Percentiles rank a stretch among this genome's conserved stretches.
These are phyloP conservation scores for Chlorella sorokiniana DNA, from an alignment of 139 green algal genomes.

Conservation along the genomic window DNA sequence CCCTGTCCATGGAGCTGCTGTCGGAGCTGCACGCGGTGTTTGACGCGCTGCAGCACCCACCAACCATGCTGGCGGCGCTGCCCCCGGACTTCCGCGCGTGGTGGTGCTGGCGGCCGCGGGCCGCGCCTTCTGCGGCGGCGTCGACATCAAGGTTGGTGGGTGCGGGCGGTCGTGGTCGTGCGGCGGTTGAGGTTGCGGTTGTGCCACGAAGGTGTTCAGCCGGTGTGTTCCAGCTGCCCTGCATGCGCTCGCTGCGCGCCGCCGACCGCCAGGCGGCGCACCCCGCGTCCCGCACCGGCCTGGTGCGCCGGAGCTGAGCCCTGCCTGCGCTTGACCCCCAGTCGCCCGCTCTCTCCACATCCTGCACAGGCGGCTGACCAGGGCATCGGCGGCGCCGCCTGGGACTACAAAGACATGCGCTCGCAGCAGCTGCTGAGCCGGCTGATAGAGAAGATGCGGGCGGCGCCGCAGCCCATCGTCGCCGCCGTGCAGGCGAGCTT, in stretches of 20 bases:
- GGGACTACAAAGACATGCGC: slow-evolving; percentile 44
- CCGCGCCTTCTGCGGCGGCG: slow-evolving; percentile 35
- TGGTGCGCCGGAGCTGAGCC: no score
- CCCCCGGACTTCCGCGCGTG: slow-evolving; percentile 24
- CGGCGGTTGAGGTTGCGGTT: not conserved
- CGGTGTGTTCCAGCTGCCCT: no score
- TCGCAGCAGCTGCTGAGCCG: slow-evolving; percentile 44
- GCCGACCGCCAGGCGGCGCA: no score
- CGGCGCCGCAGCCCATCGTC: slow-evolving; percentile 32
- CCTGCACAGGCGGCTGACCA: slow-evolving; percentile 2
- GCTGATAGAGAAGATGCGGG: slow-evolving; percentile 41
- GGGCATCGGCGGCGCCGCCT: slow-evolving; percentile 12
- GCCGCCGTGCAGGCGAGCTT: slow-evolving; percentile 20
- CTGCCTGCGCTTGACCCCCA: not conserved
- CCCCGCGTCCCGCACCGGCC: no score
- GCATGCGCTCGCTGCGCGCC: no score
- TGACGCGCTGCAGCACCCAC: slow-evolving; percentile 19
- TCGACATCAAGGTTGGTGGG: slow-evolving; percentile 35
- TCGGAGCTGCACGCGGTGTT: slow-evolving; percentile 30
- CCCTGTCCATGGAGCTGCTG: slow-evolving; percentile 25
- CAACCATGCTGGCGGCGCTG: not conserved
- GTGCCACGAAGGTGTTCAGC: not conserved
- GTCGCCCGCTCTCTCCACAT: no score
- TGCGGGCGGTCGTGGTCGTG: no score
- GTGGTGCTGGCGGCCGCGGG: slow-evolving; percentile 26